Conservation (phyloP, 1,284 basidiomycete species). For the Trametes polyzona region DNA sequence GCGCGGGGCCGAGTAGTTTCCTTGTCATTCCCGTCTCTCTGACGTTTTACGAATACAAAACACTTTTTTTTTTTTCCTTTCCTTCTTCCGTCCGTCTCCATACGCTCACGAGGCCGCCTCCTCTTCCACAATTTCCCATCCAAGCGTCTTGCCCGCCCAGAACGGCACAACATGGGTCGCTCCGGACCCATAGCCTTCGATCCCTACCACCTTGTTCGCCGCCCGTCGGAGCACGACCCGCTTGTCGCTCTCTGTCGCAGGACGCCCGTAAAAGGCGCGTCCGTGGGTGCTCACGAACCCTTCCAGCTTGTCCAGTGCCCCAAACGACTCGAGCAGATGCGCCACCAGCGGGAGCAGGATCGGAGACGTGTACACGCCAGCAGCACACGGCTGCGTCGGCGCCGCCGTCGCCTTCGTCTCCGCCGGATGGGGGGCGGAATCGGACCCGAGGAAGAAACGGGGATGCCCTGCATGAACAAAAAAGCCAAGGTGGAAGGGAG, state of each 20-base stretch:
- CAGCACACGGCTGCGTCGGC: slow-evolving; percentile 81
- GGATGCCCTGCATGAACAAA: slow-evolving; percentile 69
- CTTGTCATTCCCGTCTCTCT: slow-evolving; percentile 1
- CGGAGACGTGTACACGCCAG: slow-evolving; percentile 92
- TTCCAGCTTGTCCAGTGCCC: slow-evolving; percentile 79
- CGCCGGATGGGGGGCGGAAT: slow-evolving; percentile 93
- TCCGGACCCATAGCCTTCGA: slow-evolving; percentile 48
- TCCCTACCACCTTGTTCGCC: slow-evolving; percentile 52
- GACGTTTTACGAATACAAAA: not conserved
- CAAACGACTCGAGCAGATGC: slow-evolving; percentile 85
- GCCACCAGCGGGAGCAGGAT: slow-evolving; percentile 89
- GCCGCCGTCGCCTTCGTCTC: slow-evolving; percentile 80
- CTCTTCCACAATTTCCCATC: slow-evolving; percentile 75
- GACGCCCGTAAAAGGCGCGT: slow-evolving; percentile 76
- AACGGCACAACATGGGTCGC: slow-evolving; percentile 82
- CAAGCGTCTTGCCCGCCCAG: slow-evolving; percentile 85
- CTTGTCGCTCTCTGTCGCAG: slow-evolving; percentile 25
- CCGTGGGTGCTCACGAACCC: slow-evolving; percentile 82
- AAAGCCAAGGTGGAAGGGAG: not conserved
- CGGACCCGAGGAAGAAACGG: slow-evolving; percentile 97
- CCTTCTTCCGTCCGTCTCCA: not conserved
- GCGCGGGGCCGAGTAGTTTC: slow-evolving; percentile 9
- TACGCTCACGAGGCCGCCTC: slow-evolving; percentile 1
- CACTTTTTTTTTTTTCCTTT: not conserved
- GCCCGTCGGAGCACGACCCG: slow-evolving; percentile 44